Evolutionary conservation across 768 basidiomycete species (phyloP).

Genomic region (Lactifluus subvellereus): DNA sequence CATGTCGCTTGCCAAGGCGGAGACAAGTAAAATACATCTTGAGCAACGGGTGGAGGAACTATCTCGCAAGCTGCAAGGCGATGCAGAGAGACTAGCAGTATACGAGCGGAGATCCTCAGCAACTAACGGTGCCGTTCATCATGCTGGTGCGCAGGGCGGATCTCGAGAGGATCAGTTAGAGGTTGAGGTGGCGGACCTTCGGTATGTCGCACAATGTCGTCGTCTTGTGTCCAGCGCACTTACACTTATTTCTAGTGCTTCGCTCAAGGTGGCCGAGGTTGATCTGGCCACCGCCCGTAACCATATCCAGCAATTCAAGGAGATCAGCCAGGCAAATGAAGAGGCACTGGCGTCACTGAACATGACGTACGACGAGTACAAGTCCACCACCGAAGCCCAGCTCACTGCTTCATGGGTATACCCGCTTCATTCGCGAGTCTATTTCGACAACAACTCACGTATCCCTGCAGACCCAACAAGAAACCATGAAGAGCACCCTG

Average conservation of each 20-base stretch:
- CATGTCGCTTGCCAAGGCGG: conserved; percentile 62
- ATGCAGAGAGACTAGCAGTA: conserved; percentile 79
- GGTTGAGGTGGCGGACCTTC: conserved; percentile 77
- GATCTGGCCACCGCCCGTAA: conserved; percentile 65
- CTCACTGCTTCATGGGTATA: conserved; percentile 62
- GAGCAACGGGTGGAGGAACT: conserved; percentile 66
- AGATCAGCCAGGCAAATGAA: conserved; percentile 80
- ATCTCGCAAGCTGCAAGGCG: conserved; percentile 59
- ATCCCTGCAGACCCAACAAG: conserved; percentile 50
- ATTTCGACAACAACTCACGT: not conserved
- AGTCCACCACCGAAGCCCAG: conserved; percentile 61
- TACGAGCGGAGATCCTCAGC: conserved; percentile 62
- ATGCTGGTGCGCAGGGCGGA: conserved; percentile 40
- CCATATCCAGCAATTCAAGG: conserved; percentile 80
- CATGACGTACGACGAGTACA: conserved; percentile 75
- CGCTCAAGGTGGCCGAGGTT: conserved; percentile 71
- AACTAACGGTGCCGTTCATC: conserved; percentile 29
- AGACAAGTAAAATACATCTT: conserved; percentile 74
- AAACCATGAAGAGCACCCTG: conserved; percentile 58
- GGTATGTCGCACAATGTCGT: conserved; percentile 40
- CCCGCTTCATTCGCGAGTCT: not conserved
- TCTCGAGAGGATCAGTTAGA: conserved; percentile 75
- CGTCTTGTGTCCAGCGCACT: not conserved
- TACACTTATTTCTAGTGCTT: conserved; percentile 41
- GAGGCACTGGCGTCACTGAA: conserved; percentile 65